A percentile compares a stretch with the other conserved stretches of the same genome.
Conservation (phyloP, 2,329 filamentous ascomycete species). For the Neofusicoccum sp. region DNA sequence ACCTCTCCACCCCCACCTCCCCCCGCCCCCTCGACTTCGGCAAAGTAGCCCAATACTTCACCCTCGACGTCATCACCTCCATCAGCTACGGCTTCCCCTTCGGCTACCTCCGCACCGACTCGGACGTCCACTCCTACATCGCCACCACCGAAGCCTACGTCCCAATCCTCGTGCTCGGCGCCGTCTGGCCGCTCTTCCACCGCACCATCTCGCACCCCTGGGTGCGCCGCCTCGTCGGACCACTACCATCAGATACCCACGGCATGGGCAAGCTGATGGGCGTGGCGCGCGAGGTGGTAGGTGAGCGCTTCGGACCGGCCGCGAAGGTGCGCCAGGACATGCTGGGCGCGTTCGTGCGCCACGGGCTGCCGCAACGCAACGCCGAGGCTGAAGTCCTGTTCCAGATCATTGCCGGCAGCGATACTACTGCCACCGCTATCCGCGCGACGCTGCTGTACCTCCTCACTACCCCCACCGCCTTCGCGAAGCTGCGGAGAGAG, state of each 20-base stretch:
- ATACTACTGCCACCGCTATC: conserved; percentile 57
- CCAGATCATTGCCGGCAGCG: conserved; percentile 55
- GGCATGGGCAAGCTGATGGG: conserved; percentile 40
- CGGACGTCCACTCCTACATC: conserved; percentile 49
- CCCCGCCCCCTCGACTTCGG: conserved; percentile 48
- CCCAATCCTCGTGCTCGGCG: background rate
- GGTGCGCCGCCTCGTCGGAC: conserved; percentile 30
- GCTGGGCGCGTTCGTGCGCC: conserved; percentile 52
- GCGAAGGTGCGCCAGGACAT: conserved; percentile 51
- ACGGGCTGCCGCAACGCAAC: conserved; percentile 43
- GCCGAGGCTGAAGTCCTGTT: conserved; percentile 45
- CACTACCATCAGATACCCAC: conserved; percentile 45
- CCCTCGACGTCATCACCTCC: conserved; percentile 56
- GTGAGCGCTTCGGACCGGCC: conserved; percentile 46
- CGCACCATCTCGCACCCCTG: conserved; percentile 29
- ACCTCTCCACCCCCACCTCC: conserved; percentile 31
- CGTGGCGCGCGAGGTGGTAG: conserved; percentile 47
- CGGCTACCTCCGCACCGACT: conserved; percentile 51
- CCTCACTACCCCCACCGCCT: conserved; percentile 49
- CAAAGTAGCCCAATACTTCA: conserved; percentile 53
- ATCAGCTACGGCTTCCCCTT: conserved; percentile 54
- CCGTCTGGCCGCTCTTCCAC: background rate
- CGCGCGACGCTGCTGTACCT: conserved; percentile 54
- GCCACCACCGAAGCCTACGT: conserved; percentile 40
- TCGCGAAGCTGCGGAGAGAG: conserved; percentile 47